These are phyloP conservation scores for Lepidium aucheri DNA, from an alignment of 345 rosid species.

Conservation along the genomic window DNA sequence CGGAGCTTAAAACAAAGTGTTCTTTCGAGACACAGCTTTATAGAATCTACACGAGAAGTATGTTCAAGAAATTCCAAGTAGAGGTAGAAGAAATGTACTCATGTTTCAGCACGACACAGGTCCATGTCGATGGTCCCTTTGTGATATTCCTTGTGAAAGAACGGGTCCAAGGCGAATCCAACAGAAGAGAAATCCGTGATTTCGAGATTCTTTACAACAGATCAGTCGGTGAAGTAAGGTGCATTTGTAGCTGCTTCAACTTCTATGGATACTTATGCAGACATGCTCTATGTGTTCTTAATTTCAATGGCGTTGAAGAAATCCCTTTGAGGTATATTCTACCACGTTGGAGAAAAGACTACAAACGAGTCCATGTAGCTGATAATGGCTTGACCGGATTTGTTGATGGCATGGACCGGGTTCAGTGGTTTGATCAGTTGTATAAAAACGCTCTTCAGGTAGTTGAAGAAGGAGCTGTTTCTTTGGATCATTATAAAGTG, in stretches of 20 bases:
- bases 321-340: slow-evolving; percentile 50
- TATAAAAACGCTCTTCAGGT: slow-evolving; percentile 48
- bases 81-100: slow-evolving; percentile 88
- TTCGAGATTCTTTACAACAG: slow-evolving; percentile 74
- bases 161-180: slow-evolving; percentile 48
- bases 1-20: slow-evolving; percentile 52
- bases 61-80: slow-evolving; percentile 66
- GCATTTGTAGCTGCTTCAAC: slow-evolving; percentile 82
- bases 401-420: slow-evolving; percentile 17
- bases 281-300: slow-evolving; percentile 73
- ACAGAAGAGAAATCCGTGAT: slow-evolving; percentile 48
- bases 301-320: slow-evolving; percentile 69
- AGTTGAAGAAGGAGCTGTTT: slow-evolving; percentile 61
- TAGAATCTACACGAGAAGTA: slow-evolving; percentile 50
- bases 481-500: slow-evolving; percentile 52
- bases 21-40: slow-evolving; percentile 80
- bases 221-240: slow-evolving; percentile 64
- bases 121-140: slow-evolving; percentile 53
- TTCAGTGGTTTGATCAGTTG: slow-evolving; percentile 52
- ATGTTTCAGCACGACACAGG: slow-evolving; percentile 70
- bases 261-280: slow-evolving; percentile 77
- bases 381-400: slow-evolving; percentile 20
- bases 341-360: slow-evolving; percentile 64
- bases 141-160: slow-evolving; percentile 75
- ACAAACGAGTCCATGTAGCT: slow-evolving; percentile 36